A percentile compares a stretch with the other conserved stretches of the same genome.
Conservation (phyloP, 768 basidiomycete species). For the Tephrocybe sp. region DNA sequence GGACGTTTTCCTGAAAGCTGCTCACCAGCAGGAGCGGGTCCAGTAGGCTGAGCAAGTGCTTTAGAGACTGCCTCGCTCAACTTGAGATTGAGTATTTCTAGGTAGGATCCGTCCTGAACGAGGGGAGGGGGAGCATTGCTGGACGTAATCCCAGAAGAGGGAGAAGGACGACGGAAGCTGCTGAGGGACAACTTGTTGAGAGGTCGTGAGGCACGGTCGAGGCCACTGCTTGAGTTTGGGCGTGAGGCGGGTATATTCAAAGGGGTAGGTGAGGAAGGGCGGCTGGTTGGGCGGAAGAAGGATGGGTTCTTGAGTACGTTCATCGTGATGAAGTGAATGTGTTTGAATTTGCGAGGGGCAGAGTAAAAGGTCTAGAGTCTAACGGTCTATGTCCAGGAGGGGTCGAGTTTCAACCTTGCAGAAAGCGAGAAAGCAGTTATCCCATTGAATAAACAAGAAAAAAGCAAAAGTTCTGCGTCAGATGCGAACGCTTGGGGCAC, state of each 20-base stretch:
- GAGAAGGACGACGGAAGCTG: constrained; percentile 55
- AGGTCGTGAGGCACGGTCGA: constrained; percentile 49
- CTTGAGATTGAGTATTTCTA: constrained; percentile 72
- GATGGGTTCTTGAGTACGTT: constrained; percentile 66
- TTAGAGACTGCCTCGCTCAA: constrained; percentile 80
- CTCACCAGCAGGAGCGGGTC: constrained; percentile 50
- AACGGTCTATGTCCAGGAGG: constrained; percentile 29
- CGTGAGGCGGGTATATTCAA: constrained; percentile 24
- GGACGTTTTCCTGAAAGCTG: constrained; percentile 64
- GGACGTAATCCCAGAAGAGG: constrained; percentile 36
- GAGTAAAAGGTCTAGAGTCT: constrained; percentile 27
- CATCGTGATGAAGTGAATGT: constrained; percentile 39
- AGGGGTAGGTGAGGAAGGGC: constrained; percentile 61
- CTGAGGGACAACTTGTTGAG: constrained; percentile 58
- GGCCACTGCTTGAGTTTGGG: constrained; percentile 34
- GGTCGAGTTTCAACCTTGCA: constrained; percentile 21
- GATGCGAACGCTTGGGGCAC: constrained; percentile 28
- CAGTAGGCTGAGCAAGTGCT: constrained; percentile 64
- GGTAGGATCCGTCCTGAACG: constrained; percentile 76
- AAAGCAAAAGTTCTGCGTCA: constrained; percentile 15
- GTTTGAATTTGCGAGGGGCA: constrained; percentile 5
- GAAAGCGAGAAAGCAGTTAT: constrained; percentile 38
- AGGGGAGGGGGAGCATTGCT: constrained; percentile 41
- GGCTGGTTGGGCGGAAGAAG: constrained; percentile 62
- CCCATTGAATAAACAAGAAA: constrained; percentile 45